Evolutionary conservation across 805 yeast species (phyloP).

Genomic region (Scheffersomyces lignosus): DNA sequence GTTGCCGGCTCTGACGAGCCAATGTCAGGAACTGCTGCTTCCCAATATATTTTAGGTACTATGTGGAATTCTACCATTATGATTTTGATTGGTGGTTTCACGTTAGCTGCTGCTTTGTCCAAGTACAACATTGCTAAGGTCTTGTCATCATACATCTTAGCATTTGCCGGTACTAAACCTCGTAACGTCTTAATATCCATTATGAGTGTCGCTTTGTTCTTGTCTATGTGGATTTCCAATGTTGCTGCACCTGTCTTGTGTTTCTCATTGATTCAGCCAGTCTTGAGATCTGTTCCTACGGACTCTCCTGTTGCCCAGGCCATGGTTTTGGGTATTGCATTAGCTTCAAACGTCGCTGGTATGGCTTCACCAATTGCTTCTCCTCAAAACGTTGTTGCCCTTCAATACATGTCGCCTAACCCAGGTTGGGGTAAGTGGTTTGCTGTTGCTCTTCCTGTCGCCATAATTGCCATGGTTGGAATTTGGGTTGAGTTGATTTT

Average conservation of each 20-base stretch:
- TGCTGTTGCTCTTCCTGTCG: constrained; percentile 79
- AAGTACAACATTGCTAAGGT: constrained; percentile 87
- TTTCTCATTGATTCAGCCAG: constrained; percentile 87
- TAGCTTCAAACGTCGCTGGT: constrained; percentile 93
- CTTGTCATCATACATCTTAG: constrained; percentile 76
- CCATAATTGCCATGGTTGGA: constrained; percentile 57
- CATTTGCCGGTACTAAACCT: constrained; percentile 86
- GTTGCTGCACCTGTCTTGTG: constrained; percentile 97
- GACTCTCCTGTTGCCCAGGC: constrained; percentile 79
- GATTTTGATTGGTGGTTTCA: constrained; percentile 89
- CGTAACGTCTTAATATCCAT: constrained; percentile 70
- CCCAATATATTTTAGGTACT: constrained; percentile 73
- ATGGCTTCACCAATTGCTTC: constrained; percentile 97
- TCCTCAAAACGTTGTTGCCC: constrained; percentile 92
- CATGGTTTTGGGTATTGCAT: constrained; percentile 84
- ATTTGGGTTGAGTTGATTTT: constrained; percentile 74
- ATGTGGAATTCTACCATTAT: constrained; percentile 97
- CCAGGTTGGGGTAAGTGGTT: constrained; percentile 95
- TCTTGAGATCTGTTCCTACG: constrained; percentile 79
- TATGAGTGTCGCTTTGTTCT: constrained; percentile 82
- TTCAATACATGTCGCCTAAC: constrained; percentile 77
- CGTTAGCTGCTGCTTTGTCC: constrained; percentile 91
- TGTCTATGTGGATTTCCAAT: constrained; percentile 94
- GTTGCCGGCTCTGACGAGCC: constrained; percentile 44
- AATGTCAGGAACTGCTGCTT: constrained; percentile 66